Evolutionary conservation across 352 stramenopile genomes (phyloP), one percentile per base, ranked within the genome.

Genomic region (Phytophthora syringae): DNA sequence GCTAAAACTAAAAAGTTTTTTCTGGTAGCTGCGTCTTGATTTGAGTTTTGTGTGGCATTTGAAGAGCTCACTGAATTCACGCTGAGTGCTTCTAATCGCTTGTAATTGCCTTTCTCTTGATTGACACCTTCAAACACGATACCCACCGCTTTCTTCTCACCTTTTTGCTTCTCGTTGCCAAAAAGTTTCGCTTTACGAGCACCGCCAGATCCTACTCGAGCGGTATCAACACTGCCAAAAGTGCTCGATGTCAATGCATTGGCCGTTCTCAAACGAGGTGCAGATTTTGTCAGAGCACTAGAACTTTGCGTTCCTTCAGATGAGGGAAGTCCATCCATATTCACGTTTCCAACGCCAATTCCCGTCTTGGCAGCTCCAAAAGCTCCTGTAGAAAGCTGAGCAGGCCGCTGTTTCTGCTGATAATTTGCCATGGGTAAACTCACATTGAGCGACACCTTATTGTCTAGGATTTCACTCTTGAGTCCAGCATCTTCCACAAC

Each of bases 61-160:
- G 24, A 40, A n/a, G 50, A 39, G 20, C 40, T 44, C 5, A 37
- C 21, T 7, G 60, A 58, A 13, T 45, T 30, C 7, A 54, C 48
- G 7, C 32, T 39, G 18, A 70, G 45, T 7, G 49, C 28, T 60
- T 40, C 44, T 3, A 70, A 37, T 3, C 50, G 51, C 15, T 53
- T 68, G 27, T 30, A 51, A n/a, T 43, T 67, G 0, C 25, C 52
- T 15, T 42, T 61, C 1, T 7, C 10, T 45, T 50, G 48, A 6
- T 16, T 39, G 42, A 20, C 6, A 11, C 32, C 60, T 22, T 74
- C 60, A n/a, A 74, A 50, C 20, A 48, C 11, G 10, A 70, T 45
- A 1, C 48, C 60, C 20, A 20, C 28, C 16, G 32, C 11, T 21
- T 50, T 74, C 20, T 48, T 66, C 16, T 60, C 60, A 13, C 25